Base-by-base conservation (phyloP, 495 filamentous ascomycete genomes). In the Ramalina peruviana region DNA sequence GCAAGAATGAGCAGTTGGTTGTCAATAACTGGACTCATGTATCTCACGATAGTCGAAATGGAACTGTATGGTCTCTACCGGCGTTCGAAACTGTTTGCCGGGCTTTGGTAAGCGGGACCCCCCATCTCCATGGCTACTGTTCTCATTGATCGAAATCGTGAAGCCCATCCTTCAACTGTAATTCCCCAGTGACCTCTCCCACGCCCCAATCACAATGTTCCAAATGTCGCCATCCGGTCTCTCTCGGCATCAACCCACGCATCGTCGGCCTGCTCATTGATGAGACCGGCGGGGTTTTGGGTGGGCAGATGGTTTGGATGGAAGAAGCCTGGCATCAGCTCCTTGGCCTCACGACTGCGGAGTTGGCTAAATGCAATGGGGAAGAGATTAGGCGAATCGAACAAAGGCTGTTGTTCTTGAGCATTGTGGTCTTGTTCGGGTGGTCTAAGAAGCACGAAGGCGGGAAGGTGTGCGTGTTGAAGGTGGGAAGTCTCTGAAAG, bases 21-120 rank as follows among this genome's bases (percentile, higher is more conserved):
- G 68, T 12, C 60, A 19, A 79, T 81, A 60, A 74, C 69, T 10
- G 80, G 78, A 23, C 81, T 74, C 52, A 61, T 84, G 47, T 79
- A 69, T 55, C 63, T 82, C 3, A 55, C 78, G 6, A 68, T 82
- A 25, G 60, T 72, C 13, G 74, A 76, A 36, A 64, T 78, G 55
- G 71, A 71, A 39, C 62, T 83, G 27, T 58, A 69, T 37, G 58
- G 65, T 15, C 58, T 67, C 44, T 65, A 65, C 52, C 64, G 68
- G 15, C 67, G 72, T 16, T 59, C 60, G 25, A 74, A 67, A 60
- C 67, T 78, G 11, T 71, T 79, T 59, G 73, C 70, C 50, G 65
- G 62, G 10, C 73, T 80, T 62, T 82, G 80, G 76, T 76, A 59
- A 51, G 61, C 54, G 21, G 10, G 11, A 12, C n/a, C 10, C 4